Conservation (phyloP, 768 basidiomycete species). For the Rhizopogon sp. region DNA sequence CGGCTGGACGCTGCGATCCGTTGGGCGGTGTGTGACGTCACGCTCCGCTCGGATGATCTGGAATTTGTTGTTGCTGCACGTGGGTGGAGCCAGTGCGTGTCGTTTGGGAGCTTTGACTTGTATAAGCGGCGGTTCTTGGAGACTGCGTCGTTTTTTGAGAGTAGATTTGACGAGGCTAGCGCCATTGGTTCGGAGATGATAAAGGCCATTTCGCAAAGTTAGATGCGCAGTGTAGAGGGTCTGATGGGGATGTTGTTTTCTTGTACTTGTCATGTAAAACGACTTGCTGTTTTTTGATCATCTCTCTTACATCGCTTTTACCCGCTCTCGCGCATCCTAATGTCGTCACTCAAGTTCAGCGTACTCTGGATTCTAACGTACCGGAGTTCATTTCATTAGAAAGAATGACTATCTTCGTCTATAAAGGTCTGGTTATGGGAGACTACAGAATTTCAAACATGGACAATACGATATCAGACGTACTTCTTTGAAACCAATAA, state of each 20-base stretch:
- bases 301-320: not conserved
- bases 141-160: constrained; percentile 80
- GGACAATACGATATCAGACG: too few species aligned
- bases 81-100: constrained; percentile 95
- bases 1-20: constrained; percentile 61
- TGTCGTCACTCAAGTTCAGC: too few species aligned
- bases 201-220: constrained; percentile 72
- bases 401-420: too few species aligned
- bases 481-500: too few species aligned
- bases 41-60: constrained; percentile 85
- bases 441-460: too few species aligned
- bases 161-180: constrained; percentile 82
- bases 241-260: too few species aligned
- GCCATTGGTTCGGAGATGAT: constrained; percentile 87
- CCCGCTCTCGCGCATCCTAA: too few species aligned
- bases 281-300: not conserved
- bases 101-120: constrained; percentile 86
- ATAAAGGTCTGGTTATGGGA: too few species aligned
- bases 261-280: not conserved
- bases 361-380: too few species aligned
- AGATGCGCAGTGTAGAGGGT: constrained; percentile 7
- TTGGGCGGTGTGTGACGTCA: constrained; percentile 69
- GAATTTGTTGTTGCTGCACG: constrained; percentile 93
- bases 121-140: constrained; percentile 78
- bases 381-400: too few species aligned